Evolutionary conservation across 352 stramenopile genomes (phyloP), one percentile per base, ranked within the genome.

Genomic region (Phytophthora crassamura): DNA sequence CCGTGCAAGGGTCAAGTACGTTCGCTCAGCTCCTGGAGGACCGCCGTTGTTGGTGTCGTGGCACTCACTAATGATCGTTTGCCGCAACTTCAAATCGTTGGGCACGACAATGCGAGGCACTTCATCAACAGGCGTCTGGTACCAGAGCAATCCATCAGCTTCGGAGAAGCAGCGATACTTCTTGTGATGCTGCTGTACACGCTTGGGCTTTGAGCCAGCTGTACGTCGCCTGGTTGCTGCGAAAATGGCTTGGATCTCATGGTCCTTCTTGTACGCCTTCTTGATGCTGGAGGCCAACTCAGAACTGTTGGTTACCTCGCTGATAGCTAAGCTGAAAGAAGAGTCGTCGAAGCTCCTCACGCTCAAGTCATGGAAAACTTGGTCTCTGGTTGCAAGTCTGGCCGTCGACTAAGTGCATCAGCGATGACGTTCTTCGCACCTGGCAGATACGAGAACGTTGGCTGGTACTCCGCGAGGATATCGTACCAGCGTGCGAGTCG

Each of bases 401-500:
- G 32, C 11, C 47, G 38, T 34, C 58, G 18, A 5, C 58, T 59
- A 1, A 64, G 18, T 15, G 43, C 54, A 20, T 61, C 52, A 3
- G 47, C 50, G 14, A 69, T 64, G 2, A n/a, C 43, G 12, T 74
- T 74, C 28, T 41, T n/a, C n/a, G n/a, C n/a, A n/a, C n/a, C n/a
- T n/a, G n/a, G n/a, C n/a, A n/a, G n/a, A n/a, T n/a, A n/a, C 33
- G 38, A 74, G 18, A 53, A 45, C 0, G 7, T 50, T 3, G 50
- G 38, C 18, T 59, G 50, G 12, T 50, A 56, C 43, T 66, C 52
- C 34, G 47, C 52, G 20, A 59, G 35, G 25, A 39, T 56, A 32
- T 18, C 41, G n/a, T 45, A 65, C 57, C 57, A 65, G 20, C 16
- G 28, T 10, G 39, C 25, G 7, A 63, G 14, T 36, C 41, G 33